Base-by-base conservation (phyloP, 1,284 basidiomycete species). In the Mycosarcoma mackinlayi region DNA sequence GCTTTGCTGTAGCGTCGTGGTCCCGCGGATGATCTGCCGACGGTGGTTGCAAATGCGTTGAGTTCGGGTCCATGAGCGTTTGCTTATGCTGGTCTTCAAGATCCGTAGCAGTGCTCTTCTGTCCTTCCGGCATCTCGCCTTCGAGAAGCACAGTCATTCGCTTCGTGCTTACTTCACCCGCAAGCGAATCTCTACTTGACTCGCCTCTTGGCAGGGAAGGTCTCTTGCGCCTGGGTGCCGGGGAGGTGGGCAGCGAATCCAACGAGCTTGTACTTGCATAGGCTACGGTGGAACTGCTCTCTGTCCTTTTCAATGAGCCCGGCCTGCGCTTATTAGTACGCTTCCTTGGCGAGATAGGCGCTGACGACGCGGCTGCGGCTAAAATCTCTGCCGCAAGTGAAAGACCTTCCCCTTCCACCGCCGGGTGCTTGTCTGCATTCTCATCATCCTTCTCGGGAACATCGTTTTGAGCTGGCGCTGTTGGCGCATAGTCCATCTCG, bases 141-240 rank as follows among this genome's bases (percentile, higher is more conserved):
- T 75, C 75, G 2, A 77, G 46, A 16, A 77, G 28, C 3, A 77
- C 71, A 2, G 73, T 76, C 75, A 77, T 77, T 18, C 75, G 45
- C 39, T 76, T 75, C 39, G 57, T 60, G n/a, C 13, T 19, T 1
- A 35, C 61, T 9, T 25, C 46, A 7, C 60, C 63, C 0, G 31
- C n/a, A 2, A 34, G 39, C 3, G 62, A 66, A 3, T 61, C 62
- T 19, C 40, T 35, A 35, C 58, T 59, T 3, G 50, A 55, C n/a
- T 55, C 63, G 9, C 42, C 57, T 25, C 51, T 49, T 1, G 47
- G 28, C 24, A 65, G 31, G 6, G 62, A 51, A 9, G 58, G 48
- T 19, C 68, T 49, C 35, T 66, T 65, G 10, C 56, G 56, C 24
- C 55, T 45, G 25, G 66, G 49, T 18, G 21, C 47, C 5, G 63